Evolutionary conservation across 352 stramenopile genomes (phyloP).

Genomic region (Phytophthora nicotianae): DNA sequence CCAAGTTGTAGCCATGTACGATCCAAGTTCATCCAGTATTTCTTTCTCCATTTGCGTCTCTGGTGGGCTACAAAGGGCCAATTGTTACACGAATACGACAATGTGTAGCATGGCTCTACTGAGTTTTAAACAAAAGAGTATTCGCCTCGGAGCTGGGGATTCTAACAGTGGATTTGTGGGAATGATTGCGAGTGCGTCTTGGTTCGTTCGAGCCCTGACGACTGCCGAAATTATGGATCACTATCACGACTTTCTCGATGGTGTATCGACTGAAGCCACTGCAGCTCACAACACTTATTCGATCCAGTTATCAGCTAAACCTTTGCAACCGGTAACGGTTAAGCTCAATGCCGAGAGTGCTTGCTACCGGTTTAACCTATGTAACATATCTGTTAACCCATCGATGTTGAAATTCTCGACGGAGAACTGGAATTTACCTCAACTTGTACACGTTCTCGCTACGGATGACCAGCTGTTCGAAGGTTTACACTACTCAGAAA

Average conservation of each 20-base stretch:
- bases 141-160: constrained; percentile 25
- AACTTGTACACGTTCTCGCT: constrained; percentile 50
- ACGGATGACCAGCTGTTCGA: constrained; percentile 73
- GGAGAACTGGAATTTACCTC: constrained; percentile 47
- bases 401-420: constrained; percentile 43
- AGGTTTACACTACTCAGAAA: constrained; percentile 33
- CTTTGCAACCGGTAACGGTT: constrained; percentile 52
- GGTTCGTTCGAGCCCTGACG: constrained; percentile 52
- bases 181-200: constrained; percentile 50
- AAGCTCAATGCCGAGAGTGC: constrained; percentile 49
- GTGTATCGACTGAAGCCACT: constrained; percentile 18
- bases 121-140: constrained; percentile 39
- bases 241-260: constrained; percentile 66
- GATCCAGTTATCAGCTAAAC: constrained; percentile 50
- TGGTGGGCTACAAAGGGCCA: constrained; percentile 1
- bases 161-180: constrained; percentile 41
- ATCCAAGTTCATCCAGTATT: constrained; percentile 48
- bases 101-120: constrained; percentile 51
- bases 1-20: constrained; percentile 64
- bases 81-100: constrained; percentile 12
- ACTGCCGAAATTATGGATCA: constrained; percentile 59
- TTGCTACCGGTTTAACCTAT: constrained; percentile 81
- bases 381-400: constrained; percentile 61
- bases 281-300: constrained; percentile 60
- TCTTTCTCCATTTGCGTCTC: constrained; percentile 43